phyloP scores from a whole-genome alignment of 192 early-diverging fungal genomes.

The Entomortierella chlamydospora region DNA sequence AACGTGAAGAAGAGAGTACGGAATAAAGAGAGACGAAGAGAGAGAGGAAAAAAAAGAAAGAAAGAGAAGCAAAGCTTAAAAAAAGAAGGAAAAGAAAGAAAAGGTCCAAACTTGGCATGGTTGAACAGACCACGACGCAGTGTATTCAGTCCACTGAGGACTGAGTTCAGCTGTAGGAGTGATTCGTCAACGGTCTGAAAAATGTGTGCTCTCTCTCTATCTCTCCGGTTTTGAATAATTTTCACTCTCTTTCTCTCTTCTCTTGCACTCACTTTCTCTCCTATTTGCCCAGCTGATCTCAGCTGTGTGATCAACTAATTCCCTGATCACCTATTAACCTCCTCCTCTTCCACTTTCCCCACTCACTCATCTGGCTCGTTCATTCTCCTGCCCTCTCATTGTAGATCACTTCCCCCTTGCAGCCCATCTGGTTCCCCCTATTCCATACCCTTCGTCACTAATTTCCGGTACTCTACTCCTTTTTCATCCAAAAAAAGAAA shows the following conservation, averaged over 20 bases:
- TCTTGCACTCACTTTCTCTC: neutral
- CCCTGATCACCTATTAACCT: neutral
- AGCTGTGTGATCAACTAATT: neutral
- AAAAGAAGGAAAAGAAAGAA: neutral
- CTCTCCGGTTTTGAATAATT: too few relatives aligned
- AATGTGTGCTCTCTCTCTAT: too few relatives aligned
- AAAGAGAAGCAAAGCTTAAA: neutral
- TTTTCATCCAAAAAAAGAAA: too few relatives aligned
- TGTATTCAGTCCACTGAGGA: too few relatives aligned
- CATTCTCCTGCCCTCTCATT: neutral
- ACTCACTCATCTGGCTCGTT: neutral
- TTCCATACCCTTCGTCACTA: too few relatives aligned
- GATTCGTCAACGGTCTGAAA: constrained; percentile 1
- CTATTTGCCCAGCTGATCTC: neutral
- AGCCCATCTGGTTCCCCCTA: too few relatives aligned
- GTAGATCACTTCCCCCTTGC: neutral
- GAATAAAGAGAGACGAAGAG: neutral
- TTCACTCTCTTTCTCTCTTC: neutral
- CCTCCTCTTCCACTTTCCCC: neutral
- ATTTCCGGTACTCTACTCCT: too few relatives aligned
- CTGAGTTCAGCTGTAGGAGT: neutral
- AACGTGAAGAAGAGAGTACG: neutral
- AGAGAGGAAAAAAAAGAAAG: neutral
- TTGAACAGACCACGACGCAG: neutral
- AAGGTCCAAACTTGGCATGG: neutral